These are phyloP conservation scores for Aeschynomene evenia DNA, from an alignment of 306 rosid species.

Conservation along the genomic window DNA sequence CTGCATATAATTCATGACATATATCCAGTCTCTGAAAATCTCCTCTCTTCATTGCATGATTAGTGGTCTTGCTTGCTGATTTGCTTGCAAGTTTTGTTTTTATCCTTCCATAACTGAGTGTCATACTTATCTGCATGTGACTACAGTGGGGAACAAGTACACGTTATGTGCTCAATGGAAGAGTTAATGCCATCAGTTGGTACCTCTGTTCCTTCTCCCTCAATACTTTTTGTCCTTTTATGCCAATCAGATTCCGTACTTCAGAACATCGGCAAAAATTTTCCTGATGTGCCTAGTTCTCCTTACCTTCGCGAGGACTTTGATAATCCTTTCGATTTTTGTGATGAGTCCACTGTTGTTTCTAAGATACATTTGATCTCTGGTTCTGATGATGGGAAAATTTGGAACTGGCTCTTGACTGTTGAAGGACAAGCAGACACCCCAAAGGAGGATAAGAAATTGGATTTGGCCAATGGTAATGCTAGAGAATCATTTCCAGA, in stretches of 20 bases:
- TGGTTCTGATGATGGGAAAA: constrained; percentile 92
- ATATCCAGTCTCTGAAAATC: not conserved
- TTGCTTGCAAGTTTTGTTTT: constrained; percentile 4
- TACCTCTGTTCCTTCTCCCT: constrained; percentile 87
- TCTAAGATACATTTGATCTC: constrained; percentile 80
- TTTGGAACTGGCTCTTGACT: constrained; percentile 95
- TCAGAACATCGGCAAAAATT: constrained; percentile 64
- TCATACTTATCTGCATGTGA: constrained; percentile 34
- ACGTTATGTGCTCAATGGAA: constrained; percentile 77
- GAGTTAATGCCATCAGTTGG: constrained; percentile 95
- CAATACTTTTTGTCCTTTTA: constrained; percentile 62
- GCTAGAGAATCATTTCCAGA: constrained; percentile 39
- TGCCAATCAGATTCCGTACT: constrained; percentile 80
- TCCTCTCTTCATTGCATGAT: constrained; percentile 15
- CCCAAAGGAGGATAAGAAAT: constrained; percentile 47
- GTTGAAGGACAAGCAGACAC: constrained; percentile 61
- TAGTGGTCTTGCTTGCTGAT: not conserved
- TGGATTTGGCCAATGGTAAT: constrained; percentile 39
- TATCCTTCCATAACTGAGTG: constrained; percentile 3
- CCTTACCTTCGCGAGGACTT: constrained; percentile 68
- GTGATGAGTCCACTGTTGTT: constrained; percentile 51
- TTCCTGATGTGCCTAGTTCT: constrained; percentile 63
- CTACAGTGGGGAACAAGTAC: constrained; percentile 86
- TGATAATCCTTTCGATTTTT: constrained; percentile 83
- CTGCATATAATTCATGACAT: not conserved